phyloP scores from a whole-genome alignment of 2,329 filamentous ascomycete genomes.

The Cladosporium cucumerinum region DNA sequence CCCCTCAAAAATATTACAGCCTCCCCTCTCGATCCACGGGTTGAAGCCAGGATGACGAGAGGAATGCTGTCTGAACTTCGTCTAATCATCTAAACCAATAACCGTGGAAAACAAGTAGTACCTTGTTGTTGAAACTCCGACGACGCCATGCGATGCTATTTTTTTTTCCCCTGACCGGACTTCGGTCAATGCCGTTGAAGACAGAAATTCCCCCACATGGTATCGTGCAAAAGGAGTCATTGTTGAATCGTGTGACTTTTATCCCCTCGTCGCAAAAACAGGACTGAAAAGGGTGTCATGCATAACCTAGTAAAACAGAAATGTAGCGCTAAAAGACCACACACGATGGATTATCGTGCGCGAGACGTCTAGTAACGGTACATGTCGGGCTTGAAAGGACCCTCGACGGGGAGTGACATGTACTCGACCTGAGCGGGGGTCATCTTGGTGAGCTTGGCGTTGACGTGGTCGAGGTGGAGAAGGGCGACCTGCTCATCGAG shows the following conservation, averaged over 20 bases:
- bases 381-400: conserved; percentile 95
- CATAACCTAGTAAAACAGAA: conserved; percentile 23
- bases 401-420: conserved; percentile 78
- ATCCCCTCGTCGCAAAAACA: conserved; percentile 33
- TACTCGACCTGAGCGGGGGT: conserved; percentile 88
- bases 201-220: conserved; percentile 54
- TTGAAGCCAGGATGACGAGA: conserved; percentile 12
- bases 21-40: conserved; percentile 5
- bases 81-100: conserved; percentile 13
- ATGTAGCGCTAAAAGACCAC: conserved; percentile 37
- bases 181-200: conserved; percentile 58
- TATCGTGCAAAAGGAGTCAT: conserved; percentile 57
- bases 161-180: conserved; percentile 12
- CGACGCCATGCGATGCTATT: conserved; percentile 20
- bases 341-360: conserved; percentile 14
- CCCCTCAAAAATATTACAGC: not conserved
- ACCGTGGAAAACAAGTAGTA: conserved; percentile 3
- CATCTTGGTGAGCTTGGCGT: conserved; percentile 88
- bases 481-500: conserved; percentile 97
- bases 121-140: conserved; percentile 16
- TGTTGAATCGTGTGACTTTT: conserved; percentile 32
- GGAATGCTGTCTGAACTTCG: not conserved
- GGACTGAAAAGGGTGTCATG: conserved; percentile 14
- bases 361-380: conserved; percentile 64
- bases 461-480: conserved; percentile 89